A percentile compares a stretch with the other conserved stretches of the same genome.
Conservation (phyloP, 352 stramenopile genomes). For the Stephanocyclus meneghinianus region DNA sequence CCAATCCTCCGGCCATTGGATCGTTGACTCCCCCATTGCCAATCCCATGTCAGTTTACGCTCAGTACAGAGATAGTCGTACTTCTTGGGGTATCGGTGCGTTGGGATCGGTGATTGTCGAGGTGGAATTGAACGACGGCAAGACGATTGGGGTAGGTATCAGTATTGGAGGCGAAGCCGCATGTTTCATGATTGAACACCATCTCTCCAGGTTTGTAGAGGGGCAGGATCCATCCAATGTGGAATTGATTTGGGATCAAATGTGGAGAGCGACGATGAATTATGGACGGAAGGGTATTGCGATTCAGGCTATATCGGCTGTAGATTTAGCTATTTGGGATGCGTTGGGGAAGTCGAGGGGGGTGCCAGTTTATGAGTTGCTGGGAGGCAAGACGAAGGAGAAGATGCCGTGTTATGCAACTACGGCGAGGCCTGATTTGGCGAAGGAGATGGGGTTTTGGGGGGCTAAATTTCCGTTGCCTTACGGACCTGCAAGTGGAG, state of each 20-base stretch:
- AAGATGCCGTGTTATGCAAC: conserved; percentile 72
- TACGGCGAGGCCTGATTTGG: conserved; percentile 59
- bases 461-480: conserved; percentile 71
- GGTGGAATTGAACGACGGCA: conserved; percentile 56
- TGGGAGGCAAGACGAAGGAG: conserved; percentile 73
- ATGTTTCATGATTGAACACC: conserved; percentile 69
- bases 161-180: conserved; percentile 68
- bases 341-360: conserved; percentile 57
- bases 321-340: conserved; percentile 76
- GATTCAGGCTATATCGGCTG: conserved; percentile 59
- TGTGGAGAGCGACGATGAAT: conserved; percentile 67
- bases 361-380: conserved; percentile 66
- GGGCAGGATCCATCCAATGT: conserved; percentile 66
- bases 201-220: conserved; percentile 63
- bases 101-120: conserved; percentile 69
- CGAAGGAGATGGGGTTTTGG: conserved; percentile 67
- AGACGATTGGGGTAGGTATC: conserved; percentile 57
- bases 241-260: conserved; percentile 76
- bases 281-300: conserved; percentile 70
- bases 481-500: conserved; percentile 60
- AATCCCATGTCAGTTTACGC: conserved; percentile 68
- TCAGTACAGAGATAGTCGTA: conserved; percentile 56
- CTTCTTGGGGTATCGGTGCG: conserved; percentile 68
- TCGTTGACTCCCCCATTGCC: conserved; percentile 65
- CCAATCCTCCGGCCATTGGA: conserved; percentile 67